Percentiles rank a stretch among this genome's conserved stretches.
Evolutionary conservation across 2,329 filamentous ascomycete species (phyloP).

Genomic region (Stachybotrys elegans): DNA sequence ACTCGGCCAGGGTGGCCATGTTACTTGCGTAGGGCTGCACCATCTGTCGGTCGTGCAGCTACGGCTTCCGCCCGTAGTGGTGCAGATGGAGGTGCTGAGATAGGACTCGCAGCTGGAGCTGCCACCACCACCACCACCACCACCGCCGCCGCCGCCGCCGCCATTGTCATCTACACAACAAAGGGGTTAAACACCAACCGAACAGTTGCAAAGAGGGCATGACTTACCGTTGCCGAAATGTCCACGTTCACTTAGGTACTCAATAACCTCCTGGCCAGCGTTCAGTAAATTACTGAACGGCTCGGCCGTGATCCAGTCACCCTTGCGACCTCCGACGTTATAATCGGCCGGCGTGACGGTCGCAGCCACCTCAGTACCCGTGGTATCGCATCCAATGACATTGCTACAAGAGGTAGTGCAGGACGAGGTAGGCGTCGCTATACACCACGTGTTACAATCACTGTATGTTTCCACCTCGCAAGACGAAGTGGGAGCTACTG

Average conservation of each 20-base stretch:
- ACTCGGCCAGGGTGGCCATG: not conserved
- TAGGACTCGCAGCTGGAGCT: not conserved
- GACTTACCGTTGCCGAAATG: no score
- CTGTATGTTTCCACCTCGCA: not conserved
- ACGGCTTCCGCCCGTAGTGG: not conserved
- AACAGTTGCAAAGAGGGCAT: no score
- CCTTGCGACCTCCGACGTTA: not conserved
- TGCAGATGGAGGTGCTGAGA: not conserved
- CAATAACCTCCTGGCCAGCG: not conserved
- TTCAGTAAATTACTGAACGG: not conserved
- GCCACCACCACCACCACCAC: not conserved
- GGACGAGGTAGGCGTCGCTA: constrained; percentile 6
- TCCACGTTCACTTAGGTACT: not conserved
- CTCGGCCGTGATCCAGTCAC: not conserved
- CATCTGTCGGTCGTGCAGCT: not conserved
- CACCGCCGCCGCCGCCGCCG: not conserved
- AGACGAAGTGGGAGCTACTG: not conserved
- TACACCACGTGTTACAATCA: not conserved
- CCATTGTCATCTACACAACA: no score
- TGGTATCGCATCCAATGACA: not conserved
- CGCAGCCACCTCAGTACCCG: not conserved
- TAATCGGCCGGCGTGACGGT: not conserved
- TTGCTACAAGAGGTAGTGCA: constrained; percentile 3
- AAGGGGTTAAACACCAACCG: no score
- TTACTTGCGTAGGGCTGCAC: not conserved